phyloP scores from a whole-genome alignment of 192 early-diverging fungal genomes.

The Podila clonocystis region DNA sequence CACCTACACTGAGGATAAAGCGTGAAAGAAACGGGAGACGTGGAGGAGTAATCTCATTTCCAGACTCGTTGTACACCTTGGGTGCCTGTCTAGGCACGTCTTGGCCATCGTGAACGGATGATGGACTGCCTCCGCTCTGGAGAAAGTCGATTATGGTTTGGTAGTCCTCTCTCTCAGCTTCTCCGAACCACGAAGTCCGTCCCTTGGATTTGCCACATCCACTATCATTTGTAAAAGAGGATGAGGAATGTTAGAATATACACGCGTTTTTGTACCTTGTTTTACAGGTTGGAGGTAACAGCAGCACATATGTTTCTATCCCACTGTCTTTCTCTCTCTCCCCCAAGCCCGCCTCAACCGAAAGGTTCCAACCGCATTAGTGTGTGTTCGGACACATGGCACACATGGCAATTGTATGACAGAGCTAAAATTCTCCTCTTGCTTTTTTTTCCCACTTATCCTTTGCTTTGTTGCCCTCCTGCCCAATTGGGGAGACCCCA shows the following conservation, averaged over 20 bases:
- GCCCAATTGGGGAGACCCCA: background rate
- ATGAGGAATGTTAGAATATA: background rate
- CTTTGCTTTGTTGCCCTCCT: background rate
- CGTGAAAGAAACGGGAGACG: conserved; percentile 37
- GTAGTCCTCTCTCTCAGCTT: conserved; percentile 51
- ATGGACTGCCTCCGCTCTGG: conserved; percentile 11
- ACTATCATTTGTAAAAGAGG: conserved; percentile 1
- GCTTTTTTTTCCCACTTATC: background rate
- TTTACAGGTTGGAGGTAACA: background rate
- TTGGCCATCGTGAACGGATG: background rate
- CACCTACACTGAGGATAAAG: conserved; percentile 34
- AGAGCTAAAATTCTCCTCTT: too few species aligned
- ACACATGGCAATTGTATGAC: too few species aligned
- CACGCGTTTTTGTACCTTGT: background rate
- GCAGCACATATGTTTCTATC: too few species aligned
- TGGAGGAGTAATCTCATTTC: conserved; percentile 26
- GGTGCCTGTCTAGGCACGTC: background rate
- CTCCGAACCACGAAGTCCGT: conserved; percentile 51
- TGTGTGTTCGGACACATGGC: too few species aligned
- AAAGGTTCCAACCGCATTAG: too few species aligned
- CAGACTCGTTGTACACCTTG: conserved; percentile 37
- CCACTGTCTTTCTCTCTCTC: too few species aligned
- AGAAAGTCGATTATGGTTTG: conserved; percentile 49
- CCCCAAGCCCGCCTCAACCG: too few species aligned
- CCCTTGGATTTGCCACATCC: conserved; percentile 54